phyloP scores from a whole-genome alignment of 139 green algal species.

The Chlamydomonas eustigma region DNA sequence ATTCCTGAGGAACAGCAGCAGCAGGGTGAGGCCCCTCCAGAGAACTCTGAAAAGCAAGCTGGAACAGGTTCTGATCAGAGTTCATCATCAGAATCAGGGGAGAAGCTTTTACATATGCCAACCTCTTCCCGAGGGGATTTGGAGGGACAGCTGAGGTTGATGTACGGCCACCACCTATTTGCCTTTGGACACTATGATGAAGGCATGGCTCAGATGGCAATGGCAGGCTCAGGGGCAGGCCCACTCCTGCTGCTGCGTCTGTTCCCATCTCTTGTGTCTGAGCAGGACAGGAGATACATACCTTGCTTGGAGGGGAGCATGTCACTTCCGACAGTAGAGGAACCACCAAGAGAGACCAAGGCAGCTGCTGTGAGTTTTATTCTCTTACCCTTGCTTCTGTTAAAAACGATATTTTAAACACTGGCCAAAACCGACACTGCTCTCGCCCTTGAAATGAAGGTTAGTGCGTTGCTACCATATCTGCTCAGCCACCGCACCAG shows the following conservation, averaged over 20 bases:
- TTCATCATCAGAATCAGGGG: background rate
- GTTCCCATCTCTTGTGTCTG: constrained; percentile 58
- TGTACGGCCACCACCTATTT: constrained; percentile 72
- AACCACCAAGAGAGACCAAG: constrained; percentile 36
- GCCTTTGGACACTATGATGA: constrained; percentile 58
- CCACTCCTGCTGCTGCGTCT: constrained; percentile 58
- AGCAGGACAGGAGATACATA: constrained; percentile 8
- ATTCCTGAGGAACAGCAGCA: constrained; percentile 21
- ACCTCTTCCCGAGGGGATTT: constrained; percentile 14
- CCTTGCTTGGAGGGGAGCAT: constrained; percentile 4
- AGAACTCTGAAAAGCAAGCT: background rate
- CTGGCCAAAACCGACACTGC: too few species aligned
- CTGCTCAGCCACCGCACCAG: constrained; percentile 69
- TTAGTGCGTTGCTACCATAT: constrained; percentile 63
- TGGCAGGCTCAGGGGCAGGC: constrained; percentile 25
- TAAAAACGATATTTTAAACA: too few species aligned
- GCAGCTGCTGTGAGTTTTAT: too few species aligned
- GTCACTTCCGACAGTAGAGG: constrained; percentile 29
- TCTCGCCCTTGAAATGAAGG: too few species aligned
- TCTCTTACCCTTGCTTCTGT: too few species aligned
- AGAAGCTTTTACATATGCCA: too few species aligned
- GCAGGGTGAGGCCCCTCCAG: background rate
- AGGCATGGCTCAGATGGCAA: constrained; percentile 70
- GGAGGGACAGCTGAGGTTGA: constrained; percentile 53
- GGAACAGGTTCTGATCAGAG: background rate